phyloP scores from a whole-genome alignment of 78 protist species.

The Protostelium mycophagum region DNA sequence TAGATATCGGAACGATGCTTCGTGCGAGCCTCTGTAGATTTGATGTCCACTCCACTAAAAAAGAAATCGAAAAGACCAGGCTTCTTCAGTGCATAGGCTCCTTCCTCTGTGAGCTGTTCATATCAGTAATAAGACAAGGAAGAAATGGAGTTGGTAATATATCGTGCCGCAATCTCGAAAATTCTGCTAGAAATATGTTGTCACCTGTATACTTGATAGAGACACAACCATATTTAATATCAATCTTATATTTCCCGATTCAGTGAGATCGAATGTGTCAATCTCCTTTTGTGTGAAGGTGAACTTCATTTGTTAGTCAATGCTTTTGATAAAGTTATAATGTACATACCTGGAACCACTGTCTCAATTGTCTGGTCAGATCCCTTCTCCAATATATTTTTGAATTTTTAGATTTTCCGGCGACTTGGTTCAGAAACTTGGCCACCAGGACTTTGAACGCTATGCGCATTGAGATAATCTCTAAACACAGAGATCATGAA shows the following conservation, averaged over 20 bases:
- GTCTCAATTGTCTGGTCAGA: neutral
- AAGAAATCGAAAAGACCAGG: neutral
- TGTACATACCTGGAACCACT: neutral
- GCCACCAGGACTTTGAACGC: neutral
- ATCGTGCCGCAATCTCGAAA: neutral
- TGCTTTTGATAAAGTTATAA: neutral
- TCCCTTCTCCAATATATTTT: neutral
- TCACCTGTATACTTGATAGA: neutral
- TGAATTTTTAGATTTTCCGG: neutral
- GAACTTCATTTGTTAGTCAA: neutral
- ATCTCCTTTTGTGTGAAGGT: neutral
- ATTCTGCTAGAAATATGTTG: neutral
- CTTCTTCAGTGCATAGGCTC: neutral
- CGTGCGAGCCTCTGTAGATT: neutral
- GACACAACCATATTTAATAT: neutral
- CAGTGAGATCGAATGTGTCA: neutral
- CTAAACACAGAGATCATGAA: no score
- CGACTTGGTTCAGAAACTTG: neutral
- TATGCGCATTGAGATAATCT: neutral
- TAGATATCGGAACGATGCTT: neutral
- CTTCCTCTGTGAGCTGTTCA: neutral
- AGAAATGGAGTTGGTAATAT: no score
- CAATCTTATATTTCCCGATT: neutral
- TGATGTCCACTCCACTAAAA: neutral
- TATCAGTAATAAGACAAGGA: neutral